Evolutionary conservation across 129 eudicot genomes (phyloP).

Genomic region (Lactuca saligna): DNA sequence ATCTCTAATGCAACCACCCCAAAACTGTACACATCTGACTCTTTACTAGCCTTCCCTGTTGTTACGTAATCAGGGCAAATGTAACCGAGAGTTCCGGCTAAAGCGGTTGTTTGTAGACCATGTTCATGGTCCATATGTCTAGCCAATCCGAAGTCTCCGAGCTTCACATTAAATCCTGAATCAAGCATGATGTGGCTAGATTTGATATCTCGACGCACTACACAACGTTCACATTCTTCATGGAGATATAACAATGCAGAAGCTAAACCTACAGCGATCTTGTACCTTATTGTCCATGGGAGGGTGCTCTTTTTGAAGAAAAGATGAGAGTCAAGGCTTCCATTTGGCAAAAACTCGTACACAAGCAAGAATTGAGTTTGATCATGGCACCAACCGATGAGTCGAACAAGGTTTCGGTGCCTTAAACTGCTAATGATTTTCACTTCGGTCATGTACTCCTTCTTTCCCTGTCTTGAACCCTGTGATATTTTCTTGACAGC

Average conservation of each 20-base stretch:
- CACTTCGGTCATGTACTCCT: constrained; percentile 50
- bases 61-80: constrained; percentile 51
- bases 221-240: constrained; percentile 63
- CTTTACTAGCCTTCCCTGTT: constrained; percentile 50
- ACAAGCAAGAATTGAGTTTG: constrained; percentile 47
- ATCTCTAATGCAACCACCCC: constrained; percentile 27
- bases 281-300: constrained; percentile 45
- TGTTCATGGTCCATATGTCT: constrained; percentile 43
- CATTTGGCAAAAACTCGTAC: constrained; percentile 60
- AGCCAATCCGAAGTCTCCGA: constrained; percentile 66
- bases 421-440: constrained; percentile 49
- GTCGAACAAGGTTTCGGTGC: constrained; percentile 54
- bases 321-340: constrained; percentile 49
- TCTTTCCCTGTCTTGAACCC: constrained; percentile 50
- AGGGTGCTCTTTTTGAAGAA: constrained; percentile 34
- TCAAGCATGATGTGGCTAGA: constrained; percentile 64
- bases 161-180: constrained; percentile 50
- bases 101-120: constrained; percentile 45
- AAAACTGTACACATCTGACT: constrained; percentile 56
- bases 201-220: constrained; percentile 64
- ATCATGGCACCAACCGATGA: constrained; percentile 59
- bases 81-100: constrained; percentile 63
- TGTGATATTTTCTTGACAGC: constrained; percentile 53
- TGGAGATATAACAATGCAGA: constrained; percentile 55
- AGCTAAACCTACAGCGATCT: constrained; percentile 44